phyloP scores from a whole-genome alignment of 179 eudicot genomes.

The Beta lomatogona region DNA sequence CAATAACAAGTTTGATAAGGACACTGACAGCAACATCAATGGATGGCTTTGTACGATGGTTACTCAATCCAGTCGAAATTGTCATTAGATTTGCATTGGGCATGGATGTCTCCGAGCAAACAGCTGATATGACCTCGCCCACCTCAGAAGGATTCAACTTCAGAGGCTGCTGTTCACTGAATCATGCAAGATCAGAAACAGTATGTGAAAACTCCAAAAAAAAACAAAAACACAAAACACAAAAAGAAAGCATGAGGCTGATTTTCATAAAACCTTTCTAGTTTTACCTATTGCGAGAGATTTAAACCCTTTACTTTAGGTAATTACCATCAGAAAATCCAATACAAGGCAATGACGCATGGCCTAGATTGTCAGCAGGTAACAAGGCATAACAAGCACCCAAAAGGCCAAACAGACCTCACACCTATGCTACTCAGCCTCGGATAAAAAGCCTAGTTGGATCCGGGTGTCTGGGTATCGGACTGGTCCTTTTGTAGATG shows the following conservation, averaged over 20 bases:
- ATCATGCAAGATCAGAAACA: conserved; percentile 15
- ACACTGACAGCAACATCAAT: conserved; percentile 97
- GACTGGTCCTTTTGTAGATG: no score
- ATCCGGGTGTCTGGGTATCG: no score
- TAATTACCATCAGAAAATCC: no score
- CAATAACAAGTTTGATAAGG: conserved; percentile 96
- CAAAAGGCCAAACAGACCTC: neutral
- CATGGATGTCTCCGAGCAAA: conserved; percentile 77
- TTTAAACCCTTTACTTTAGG: neutral
- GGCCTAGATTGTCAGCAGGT: neutral
- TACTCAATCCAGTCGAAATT: conserved; percentile 68
- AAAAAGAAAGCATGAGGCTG: neutral
- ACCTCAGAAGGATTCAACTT: conserved; percentile 84
- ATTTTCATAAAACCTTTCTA: neutral
- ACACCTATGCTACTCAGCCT: no score
- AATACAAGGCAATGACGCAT: neutral
- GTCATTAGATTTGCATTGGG: conserved; percentile 59
- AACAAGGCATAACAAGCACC: neutral
- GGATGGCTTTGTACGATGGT: conserved; percentile 76
- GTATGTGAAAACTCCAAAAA: conserved; percentile 5
- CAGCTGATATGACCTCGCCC: conserved; percentile 90
- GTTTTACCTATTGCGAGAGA: neutral
- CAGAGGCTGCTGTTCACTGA: conserved; percentile 96
- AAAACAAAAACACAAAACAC: neutral
- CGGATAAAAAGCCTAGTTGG: no score